Percentiles rank a stretch among this genome's conserved stretches.
These are phyloP conservation scores for Linnemannia exigua DNA, from an alignment of 192 early-diverging fungal species.

Conservation along the genomic window DNA sequence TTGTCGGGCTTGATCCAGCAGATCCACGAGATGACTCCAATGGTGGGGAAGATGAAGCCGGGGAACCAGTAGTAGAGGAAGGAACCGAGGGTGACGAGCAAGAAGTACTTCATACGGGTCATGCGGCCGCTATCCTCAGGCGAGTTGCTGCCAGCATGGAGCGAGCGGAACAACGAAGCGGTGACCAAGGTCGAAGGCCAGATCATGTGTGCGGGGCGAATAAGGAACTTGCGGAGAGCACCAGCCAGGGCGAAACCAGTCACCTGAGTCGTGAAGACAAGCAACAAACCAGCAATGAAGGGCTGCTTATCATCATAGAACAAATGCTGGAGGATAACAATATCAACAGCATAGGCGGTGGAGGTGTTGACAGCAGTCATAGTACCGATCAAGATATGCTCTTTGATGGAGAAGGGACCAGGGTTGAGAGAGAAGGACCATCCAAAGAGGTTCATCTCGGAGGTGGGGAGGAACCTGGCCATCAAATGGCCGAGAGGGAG, in stretches of 20 bases:
- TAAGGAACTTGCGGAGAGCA: constrained; percentile 62
- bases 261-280: constrained; percentile 68
- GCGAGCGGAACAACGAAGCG: constrained; percentile 60
- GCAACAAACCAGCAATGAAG: constrained; percentile 64
- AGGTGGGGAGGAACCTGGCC: constrained; percentile 55
- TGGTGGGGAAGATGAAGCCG: constrained; percentile 63
- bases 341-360: constrained; percentile 70
- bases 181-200: constrained; percentile 66
- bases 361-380: constrained; percentile 64
- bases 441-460: constrained; percentile 30
- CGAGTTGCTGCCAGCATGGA: constrained; percentile 28
- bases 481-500: constrained; percentile 64
- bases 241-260: constrained; percentile 71
- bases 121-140: constrained; percentile 27
- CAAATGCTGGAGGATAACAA: constrained; percentile 65
- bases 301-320: constrained; percentile 69
- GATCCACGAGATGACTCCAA: constrained; percentile 64
- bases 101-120: constrained; percentile 72
- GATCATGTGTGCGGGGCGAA: constrained; percentile 66
- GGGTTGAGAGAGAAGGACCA: constrained; percentile 65
- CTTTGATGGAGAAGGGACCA: constrained; percentile 77
- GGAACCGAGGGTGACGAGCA: constrained; percentile 62
- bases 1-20: constrained; percentile 67
- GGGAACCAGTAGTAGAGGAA: constrained; percentile 76
- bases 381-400: constrained; percentile 71